Evolutionary conservation across 768 basidiomycete genomes (phyloP), one percentile per base, ranked within the genome.

Genomic region (Dioszegia hungarica): DNA sequence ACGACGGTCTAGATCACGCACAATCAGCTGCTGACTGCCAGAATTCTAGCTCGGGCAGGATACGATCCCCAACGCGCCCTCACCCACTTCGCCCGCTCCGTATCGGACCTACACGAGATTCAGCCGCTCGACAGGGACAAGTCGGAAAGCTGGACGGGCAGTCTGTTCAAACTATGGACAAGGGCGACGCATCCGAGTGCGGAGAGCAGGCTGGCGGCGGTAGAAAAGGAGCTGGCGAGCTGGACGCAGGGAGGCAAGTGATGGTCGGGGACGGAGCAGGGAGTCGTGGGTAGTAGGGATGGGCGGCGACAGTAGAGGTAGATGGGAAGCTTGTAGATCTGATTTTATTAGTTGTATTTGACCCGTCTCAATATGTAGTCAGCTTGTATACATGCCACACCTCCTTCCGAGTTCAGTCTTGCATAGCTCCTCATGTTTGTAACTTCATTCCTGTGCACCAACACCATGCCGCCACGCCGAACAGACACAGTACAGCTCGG

Each of bases 11-110:
- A n/a, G n/a, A n/a, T n/a, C n/a, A n/a, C n/a, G n/a, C n/a, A n/a
- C n/a, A n/a, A n/a, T n/a, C n/a, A n/a, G n/a, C n/a, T 19, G 46
- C 57, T 33, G 34, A 40, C 27, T 49, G 37, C 31, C 54, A 92
- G 92, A 59, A 54, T 99, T n/a, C 83, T 99, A 33, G 90, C 93
- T 0, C 83, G 90, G 70, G 87, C 93, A 0, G 90, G 91, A 5
- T 97, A 88, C 69, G 90, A 95, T 77, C 88, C 93, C 2, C 83
- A 86, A 33, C 79, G 80, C 43, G 89, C 94, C 6, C 81, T 92
- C 40, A 79, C 77, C 14, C 94, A 95, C 73, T 97, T 93, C 89
- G 85, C 90, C 48, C 58, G 68, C 17, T 69, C 78, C 0, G 63
- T 79, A 14, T 54, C 72, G 20, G 49, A 59, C 19, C 38, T 64